Evolutionary conservation across 805 yeast species (phyloP), one percentile per base, ranked within the genome.

Genomic region (Barnettozyma salicaria): DNA sequence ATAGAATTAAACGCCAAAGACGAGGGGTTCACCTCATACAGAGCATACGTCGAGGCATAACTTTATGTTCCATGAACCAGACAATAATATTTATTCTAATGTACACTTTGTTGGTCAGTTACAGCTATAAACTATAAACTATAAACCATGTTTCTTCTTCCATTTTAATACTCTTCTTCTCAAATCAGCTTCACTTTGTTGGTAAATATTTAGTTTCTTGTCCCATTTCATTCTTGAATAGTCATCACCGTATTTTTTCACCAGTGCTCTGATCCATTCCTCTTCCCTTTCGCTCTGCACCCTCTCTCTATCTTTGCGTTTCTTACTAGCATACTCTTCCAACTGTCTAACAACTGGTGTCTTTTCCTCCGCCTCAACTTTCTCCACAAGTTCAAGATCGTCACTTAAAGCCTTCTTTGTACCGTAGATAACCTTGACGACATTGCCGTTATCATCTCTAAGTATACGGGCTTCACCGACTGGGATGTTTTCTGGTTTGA

Each of bases 201-300:
- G 97, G 60, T 71, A 74, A 2, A 80, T 73, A 59, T 90, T 90
- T 44, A 89, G 68, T 59, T 83, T 83, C 61, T 74, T 75, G 59
- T 92, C 98, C 84, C 95, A 83, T 58, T 77, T 81, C 98, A 92
- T 92, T 50, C 79, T 84, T 32, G 72, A 80, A 56, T 78, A 88
- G 58, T 92, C 81, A 47, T 87, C 94, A 13, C 96, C 96, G 54
- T 92, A 78, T 57, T 86, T 87, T 16, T 74, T 75, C 42, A 78
- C 70, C 27, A 92, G 65, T 18, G 60, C 60, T 32, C 58, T 61
- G 28, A 85, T 59, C 95, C 96, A 87, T 23, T 72, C 81, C 30
- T 60, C 62, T 59, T 92, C 97, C 49, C 95, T 66, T 28, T 71
- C 80, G 43, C 86, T 74, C 48, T 76, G 83, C 16, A 59, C 60